These are phyloP conservation scores for Guadua angustifolia DNA, from an alignment of 176 grass and related monocot species.

Conservation along the genomic window DNA sequence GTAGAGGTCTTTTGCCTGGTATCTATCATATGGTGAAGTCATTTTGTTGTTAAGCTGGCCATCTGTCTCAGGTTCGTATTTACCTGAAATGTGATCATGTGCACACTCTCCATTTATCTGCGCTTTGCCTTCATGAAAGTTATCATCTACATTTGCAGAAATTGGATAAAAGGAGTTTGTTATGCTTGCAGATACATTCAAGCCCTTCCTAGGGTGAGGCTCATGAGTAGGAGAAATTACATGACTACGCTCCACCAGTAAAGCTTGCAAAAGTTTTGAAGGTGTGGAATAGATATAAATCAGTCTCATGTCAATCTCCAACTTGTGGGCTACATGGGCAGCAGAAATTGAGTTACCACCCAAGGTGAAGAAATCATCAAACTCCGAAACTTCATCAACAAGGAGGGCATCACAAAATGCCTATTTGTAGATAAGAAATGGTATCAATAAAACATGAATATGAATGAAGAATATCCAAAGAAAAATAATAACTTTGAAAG, in stretches of 20 bases:
- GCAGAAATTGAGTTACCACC: slow-evolving; percentile 91
- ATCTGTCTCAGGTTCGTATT: slow-evolving; percentile 30
- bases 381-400: slow-evolving; percentile 71
- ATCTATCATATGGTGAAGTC: slow-evolving; percentile 17
- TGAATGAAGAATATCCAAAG: slow-evolving; percentile 24
- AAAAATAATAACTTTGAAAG: neutral
- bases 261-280: slow-evolving; percentile 62
- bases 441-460: slow-evolving; percentile 37
- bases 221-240: slow-evolving; percentile 35
- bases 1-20: neutral
- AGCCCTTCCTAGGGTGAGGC: slow-evolving; percentile 39
- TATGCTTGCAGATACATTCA: slow-evolving; percentile 31
- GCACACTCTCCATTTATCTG: slow-evolving; percentile 16
- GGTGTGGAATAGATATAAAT: slow-evolving; percentile 77
- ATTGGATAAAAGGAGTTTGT: neutral
- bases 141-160: slow-evolving; percentile 11
- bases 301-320: slow-evolving; percentile 81
- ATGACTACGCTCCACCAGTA: slow-evolving; percentile 36
- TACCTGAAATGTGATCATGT: slow-evolving; percentile 32
- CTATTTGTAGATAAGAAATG: slow-evolving; percentile 43
- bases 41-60: slow-evolving; percentile 26
- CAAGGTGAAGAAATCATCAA: slow-evolving; percentile 82
- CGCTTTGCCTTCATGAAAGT: slow-evolving; percentile 11
- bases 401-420: slow-evolving; percentile 71
- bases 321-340: slow-evolving; percentile 72